Evolutionary conservation across 441 rosid genomes (phyloP), one percentile per base, ranked within the genome.

Genomic region (Pelargonium fulgidum): DNA sequence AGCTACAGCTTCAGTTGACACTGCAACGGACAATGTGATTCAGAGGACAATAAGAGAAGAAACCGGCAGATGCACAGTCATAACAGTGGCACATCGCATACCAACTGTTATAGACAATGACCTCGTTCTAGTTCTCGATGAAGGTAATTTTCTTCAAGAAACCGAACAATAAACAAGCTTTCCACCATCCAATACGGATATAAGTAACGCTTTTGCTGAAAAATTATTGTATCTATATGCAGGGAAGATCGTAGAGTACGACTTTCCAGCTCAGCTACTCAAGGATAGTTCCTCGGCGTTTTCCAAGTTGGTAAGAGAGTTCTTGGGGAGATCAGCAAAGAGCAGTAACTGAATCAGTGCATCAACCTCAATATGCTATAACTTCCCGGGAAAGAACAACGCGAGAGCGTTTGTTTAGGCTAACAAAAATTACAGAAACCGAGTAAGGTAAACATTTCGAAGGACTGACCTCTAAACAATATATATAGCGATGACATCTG

Each of bases 21-120:
- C 89, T 12, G 91, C 86, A 11, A 89, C 96, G 3, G 92, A 87
- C 65, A 87, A 82, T 69, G 72, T 80, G 29, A 86, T 89, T 66
- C 92, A 87, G 72, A 64, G 65, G 64, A 78, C 89, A 14, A 82
- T 89, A 54, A 73, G 88, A 71, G 78, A 80, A 62, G 90, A 87
- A 75, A 83, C 89, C 12, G 76, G 66, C 16, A 64, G 73, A 50
- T 86, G 89, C 76, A 89, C 92, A 0, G 91, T 89, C 52, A 77
- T 86, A 42, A 89, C 92, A 0, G 84, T 87, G 4, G 91, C 96
- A n/a, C 96, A 89, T 72, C 82, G 96, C 48, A 86, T 89, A 42
- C 87, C 92, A 0, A 89, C 92, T 3, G 86, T 89, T n/a, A 80
- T 89, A 3, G 91, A 87, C 76, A 87, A 82, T 77, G 92, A 89